Evolutionary conservation across 306 rosid species (phyloP).

Genomic region (Cicer judaicum): DNA sequence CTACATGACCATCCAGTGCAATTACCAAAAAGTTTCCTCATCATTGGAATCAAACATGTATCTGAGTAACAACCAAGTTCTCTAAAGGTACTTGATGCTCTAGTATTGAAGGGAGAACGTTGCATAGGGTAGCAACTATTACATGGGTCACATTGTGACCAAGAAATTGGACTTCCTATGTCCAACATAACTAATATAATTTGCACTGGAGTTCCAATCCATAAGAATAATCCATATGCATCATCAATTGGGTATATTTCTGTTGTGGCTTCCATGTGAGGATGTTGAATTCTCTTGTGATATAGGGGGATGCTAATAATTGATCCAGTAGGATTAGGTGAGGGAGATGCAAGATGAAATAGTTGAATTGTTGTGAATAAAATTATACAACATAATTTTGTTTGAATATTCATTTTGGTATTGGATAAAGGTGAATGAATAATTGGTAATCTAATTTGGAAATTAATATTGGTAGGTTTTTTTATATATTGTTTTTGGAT

Average conservation of each 20-base stretch:
- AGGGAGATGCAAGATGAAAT: not conserved
- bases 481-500: not conserved
- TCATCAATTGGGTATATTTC: constrained; percentile 36
- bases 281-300: constrained; percentile 2
- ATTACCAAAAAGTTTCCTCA: constrained; percentile 36
- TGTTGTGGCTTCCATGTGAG: constrained; percentile 1
- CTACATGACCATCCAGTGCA: constrained; percentile 39
- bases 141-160: constrained; percentile 53
- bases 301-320: constrained; percentile 43
- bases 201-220: constrained; percentile 51
- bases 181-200: constrained; percentile 39
- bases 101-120: constrained; percentile 39
- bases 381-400: constrained; percentile 1
- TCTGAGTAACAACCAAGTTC: constrained; percentile 41
- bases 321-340: constrained; percentile 14
- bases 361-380: constrained; percentile 10
- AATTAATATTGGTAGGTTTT: not conserved
- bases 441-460: not conserved
- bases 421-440: not conserved
- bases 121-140: constrained; percentile 43
- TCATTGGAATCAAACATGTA: constrained; percentile 43
- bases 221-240: constrained; percentile 44
- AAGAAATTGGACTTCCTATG: constrained; percentile 45
- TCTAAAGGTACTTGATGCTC: constrained; percentile 36
- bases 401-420: constrained; percentile 29